A percentile compares a stretch with the other conserved stretches of the same genome.
Evolutionary conservation across 352 stramenopile genomes (phyloP).

Genomic region (Globisporangium nodosum): DNA sequence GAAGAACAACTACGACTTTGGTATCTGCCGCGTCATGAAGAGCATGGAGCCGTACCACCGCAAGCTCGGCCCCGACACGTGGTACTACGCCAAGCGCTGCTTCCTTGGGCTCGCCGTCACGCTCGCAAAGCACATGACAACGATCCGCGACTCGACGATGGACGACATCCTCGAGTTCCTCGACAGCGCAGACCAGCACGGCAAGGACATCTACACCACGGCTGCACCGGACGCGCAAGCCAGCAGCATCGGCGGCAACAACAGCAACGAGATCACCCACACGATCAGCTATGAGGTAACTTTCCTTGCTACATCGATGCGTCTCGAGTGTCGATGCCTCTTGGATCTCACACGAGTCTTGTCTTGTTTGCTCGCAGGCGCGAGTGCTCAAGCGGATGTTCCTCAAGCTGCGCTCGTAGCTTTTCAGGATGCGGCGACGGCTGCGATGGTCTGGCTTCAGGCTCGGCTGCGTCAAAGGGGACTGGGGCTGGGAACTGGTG

Average conservation of each 20-base stretch:
- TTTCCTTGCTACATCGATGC: background rate
- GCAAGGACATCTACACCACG: constrained; percentile 88
- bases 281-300: constrained; percentile 91
- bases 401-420: constrained; percentile 83
- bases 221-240: constrained; percentile 40
- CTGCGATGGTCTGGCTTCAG: no score
- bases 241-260: constrained; percentile 18
- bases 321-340: background rate
- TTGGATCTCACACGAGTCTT: no score
- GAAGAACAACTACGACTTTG: constrained; percentile 97
- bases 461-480: no score
- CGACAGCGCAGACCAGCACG: constrained; percentile 87
- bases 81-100: constrained; percentile 95
- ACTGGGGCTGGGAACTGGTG: background rate
- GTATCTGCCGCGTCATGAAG: constrained; percentile 93
- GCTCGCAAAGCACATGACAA: constrained; percentile 94
- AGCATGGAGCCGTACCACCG: constrained; percentile 95
- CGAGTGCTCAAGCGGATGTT: constrained; percentile 93
- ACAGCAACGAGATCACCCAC: constrained; percentile 45
- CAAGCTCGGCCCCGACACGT: constrained; percentile 94
- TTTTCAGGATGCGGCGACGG: background rate
- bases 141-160: constrained; percentile 92
- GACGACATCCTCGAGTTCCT: constrained; percentile 94
- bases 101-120: constrained; percentile 92
- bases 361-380: constrained; percentile 29